Conservation (phyloP, 2,329 filamentous ascomycete genomes). For the Pseudomassariella vexata region DNA sequence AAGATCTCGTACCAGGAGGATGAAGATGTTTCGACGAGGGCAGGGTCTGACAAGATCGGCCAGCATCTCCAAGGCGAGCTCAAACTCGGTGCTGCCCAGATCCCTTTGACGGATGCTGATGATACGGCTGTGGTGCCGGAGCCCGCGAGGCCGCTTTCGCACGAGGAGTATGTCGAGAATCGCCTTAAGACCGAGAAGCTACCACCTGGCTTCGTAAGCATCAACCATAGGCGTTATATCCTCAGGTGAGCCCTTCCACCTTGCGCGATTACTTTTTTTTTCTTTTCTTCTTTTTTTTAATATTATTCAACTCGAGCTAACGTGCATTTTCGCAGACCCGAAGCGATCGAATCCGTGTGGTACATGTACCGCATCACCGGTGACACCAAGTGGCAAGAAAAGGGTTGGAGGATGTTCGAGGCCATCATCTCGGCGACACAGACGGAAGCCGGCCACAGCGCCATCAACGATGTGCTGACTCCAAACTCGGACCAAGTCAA, state of each 20-base stretch:
- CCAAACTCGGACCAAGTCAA: conserved; percentile 41
- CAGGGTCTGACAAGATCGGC: conserved; percentile 4
- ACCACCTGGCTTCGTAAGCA: conserved; percentile 43
- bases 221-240: conserved; percentile 48
- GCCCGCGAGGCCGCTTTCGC: conserved; percentile 38
- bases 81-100: conserved; percentile 16
- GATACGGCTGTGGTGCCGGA: conserved; percentile 19
- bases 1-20: too few species aligned
- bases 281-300: conserved; percentile 20
- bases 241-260: conserved; percentile 45
- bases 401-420: conserved; percentile 82
- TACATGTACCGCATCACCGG: conserved; percentile 89
- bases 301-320: conserved; percentile 10
- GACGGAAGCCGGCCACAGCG: conserved; percentile 63
- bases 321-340: conserved; percentile 48
- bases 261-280: conserved; percentile 1
- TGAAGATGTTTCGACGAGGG: too few species aligned
- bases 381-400: conserved; percentile 67
- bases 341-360: conserved; percentile 84
- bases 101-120: conserved; percentile 18
- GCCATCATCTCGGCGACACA: conserved; percentile 61
- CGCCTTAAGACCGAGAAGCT: conserved; percentile 38
- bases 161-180: conserved; percentile 46
- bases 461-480: conserved; percentile 57
- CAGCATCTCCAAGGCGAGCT: conserved; percentile 10